phyloP scores from a whole-genome alignment of 441 rosid genomes.

The Adansonia grandidieri region DNA sequence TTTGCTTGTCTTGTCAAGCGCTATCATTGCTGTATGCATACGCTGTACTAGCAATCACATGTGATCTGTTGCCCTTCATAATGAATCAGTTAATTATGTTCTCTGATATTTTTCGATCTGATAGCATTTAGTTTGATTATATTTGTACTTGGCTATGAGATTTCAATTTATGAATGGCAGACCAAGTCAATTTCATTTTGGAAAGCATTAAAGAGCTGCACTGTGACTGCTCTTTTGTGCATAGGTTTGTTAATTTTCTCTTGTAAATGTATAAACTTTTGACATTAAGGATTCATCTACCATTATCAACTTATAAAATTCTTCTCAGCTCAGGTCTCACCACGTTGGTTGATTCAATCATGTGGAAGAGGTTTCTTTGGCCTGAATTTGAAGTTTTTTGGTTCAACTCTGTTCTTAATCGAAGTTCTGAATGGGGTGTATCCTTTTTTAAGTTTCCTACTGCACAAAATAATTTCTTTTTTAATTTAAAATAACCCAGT shows the following conservation, averaged over 20 bases:
- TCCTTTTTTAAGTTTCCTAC: conserved; percentile 51
- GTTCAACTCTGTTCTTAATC: conserved; percentile 95
- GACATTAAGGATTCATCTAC: conserved; percentile 24
- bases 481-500: background rate
- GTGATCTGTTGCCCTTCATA: background rate
- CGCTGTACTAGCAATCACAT: background rate
- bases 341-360: conserved; percentile 73
- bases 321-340: conserved; percentile 70
- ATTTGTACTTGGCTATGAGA: conserved; percentile 37
- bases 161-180: conserved; percentile 52
- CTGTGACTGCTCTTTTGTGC: conserved; percentile 55
- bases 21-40: background rate
- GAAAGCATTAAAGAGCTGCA: conserved; percentile 71
- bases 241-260: conserved; percentile 57
- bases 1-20: background rate
- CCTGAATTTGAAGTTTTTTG: conserved; percentile 97
- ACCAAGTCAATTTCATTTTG: conserved; percentile 71
- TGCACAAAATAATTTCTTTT: background rate
- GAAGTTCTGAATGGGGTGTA: conserved; percentile 99
- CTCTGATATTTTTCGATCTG: conserved; percentile 5
- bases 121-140: conserved; percentile 20
- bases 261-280: conserved; percentile 12
- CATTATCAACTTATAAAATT: conserved; percentile 35
- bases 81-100: background rate
- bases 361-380: conserved; percentile 90